phyloP scores from a whole-genome alignment of 2,329 filamentous ascomycete genomes.

The Amphichorda felina region DNA sequence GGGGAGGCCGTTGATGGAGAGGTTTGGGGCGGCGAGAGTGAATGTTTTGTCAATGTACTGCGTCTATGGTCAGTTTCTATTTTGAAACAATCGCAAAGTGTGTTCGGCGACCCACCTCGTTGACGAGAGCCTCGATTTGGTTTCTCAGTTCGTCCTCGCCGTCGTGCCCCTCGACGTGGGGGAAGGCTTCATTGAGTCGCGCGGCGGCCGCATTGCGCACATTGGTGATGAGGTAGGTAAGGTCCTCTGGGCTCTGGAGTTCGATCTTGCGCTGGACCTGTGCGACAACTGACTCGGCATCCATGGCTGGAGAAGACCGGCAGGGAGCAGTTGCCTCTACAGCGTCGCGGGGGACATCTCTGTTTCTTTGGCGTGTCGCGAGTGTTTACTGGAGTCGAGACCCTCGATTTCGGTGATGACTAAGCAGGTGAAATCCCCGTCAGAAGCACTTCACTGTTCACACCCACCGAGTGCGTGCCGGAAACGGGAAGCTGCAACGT shows the following conservation, averaged over 20 bases:
- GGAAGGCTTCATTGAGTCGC: conserved; percentile 57
- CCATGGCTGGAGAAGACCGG: background rate
- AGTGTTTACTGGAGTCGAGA: too few species aligned
- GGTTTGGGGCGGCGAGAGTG: conserved; percentile 43
- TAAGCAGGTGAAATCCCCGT: too few species aligned
- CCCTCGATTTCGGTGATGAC: too few species aligned
- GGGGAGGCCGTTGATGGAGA: conserved; percentile 50
- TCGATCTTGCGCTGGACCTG: conserved; percentile 59
- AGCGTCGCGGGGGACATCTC: too few species aligned
- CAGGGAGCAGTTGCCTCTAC: too few species aligned
- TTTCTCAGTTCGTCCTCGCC: conserved; percentile 44
- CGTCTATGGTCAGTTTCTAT: background rate
- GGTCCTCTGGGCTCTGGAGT: conserved; percentile 64
- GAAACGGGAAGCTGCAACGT: too few species aligned
- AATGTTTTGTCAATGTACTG: conserved; percentile 54
- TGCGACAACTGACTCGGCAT: background rate
- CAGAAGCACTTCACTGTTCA: too few species aligned
- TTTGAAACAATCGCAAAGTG: background rate
- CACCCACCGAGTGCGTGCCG: too few species aligned
- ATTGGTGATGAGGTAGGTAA: conserved; percentile 57
- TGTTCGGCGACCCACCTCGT: conserved; percentile 36
- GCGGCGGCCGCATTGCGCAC: conserved; percentile 55
- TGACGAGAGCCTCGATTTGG: conserved; percentile 46
- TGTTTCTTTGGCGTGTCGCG: background rate
- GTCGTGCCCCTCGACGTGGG: conserved; percentile 39